phyloP scores from a whole-genome alignment of 805 yeast genomes.

The Candida krabiensis region DNA sequence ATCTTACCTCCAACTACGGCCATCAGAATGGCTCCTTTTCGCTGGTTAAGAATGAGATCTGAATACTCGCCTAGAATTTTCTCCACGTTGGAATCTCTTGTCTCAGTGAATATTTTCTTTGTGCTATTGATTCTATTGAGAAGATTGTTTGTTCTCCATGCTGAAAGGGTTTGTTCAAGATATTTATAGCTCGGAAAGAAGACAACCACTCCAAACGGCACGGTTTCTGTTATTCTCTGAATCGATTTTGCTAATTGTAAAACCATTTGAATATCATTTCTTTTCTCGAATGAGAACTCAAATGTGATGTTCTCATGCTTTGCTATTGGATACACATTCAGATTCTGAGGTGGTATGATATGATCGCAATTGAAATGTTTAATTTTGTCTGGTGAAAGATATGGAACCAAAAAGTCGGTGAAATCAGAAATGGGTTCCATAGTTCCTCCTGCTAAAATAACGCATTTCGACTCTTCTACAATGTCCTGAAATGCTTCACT shows the following conservation, averaged over 20 bases:
- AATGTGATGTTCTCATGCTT: constrained; percentile 33
- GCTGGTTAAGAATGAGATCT: constrained; percentile 33
- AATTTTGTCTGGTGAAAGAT: constrained; percentile 41
- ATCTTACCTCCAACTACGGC: constrained; percentile 92
- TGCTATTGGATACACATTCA: constrained; percentile 57
- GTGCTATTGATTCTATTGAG: constrained; percentile 35
- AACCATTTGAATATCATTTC: constrained; percentile 50
- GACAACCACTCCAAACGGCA: constrained; percentile 76
- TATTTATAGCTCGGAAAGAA: constrained; percentile 87
- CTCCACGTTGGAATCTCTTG: constrained; percentile 44
- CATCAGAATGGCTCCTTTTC: constrained; percentile 63
- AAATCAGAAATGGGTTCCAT: constrained; percentile 88
- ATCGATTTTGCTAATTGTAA: constrained; percentile 51
- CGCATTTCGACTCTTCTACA: constrained; percentile 63
- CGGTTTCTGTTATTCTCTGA: constrained; percentile 36
- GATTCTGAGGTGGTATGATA: constrained; percentile 69
- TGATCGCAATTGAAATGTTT: constrained; percentile 75
- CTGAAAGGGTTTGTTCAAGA: constrained; percentile 46
- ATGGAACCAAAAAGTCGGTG: constrained; percentile 63
- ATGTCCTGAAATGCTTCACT: constrained; percentile 66
- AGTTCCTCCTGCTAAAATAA: constrained; percentile 90
- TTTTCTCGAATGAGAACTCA: constrained; percentile 68
- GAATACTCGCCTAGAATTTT: constrained; percentile 53
- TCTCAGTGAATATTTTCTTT: constrained; percentile 60
- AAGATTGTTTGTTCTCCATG: constrained; percentile 49